Percentiles rank a stretch among this genome's conserved stretches.
Conservation (phyloP, 2,329 filamentous ascomycete genomes). For the Berkeleyomyces basicola region DNA sequence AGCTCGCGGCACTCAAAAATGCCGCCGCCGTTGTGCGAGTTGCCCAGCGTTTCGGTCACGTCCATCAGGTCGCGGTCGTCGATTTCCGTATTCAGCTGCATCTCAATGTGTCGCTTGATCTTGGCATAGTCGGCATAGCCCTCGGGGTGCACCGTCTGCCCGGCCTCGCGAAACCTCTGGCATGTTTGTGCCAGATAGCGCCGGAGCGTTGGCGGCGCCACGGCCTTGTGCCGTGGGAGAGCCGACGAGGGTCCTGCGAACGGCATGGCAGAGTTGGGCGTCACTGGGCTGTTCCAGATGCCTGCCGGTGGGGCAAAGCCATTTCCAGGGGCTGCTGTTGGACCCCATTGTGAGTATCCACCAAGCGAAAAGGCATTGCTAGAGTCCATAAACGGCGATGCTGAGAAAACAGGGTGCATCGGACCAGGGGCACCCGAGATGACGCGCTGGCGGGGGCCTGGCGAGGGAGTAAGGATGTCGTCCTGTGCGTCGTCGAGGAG, state of each 20-base stretch:
- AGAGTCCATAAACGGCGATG: constrained; percentile 24
- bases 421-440: constrained; percentile 16
- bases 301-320: constrained; percentile 8
- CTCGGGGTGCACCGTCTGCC: constrained; percentile 21
- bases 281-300: constrained; percentile 14
- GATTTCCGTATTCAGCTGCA: constrained; percentile 25
- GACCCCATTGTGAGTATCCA: constrained; percentile 26
- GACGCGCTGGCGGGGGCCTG: constrained; percentile 4
- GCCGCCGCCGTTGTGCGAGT: constrained; percentile 73
- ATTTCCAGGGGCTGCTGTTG: background rate
- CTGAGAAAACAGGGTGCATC: constrained; percentile 6
- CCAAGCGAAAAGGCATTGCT: constrained; percentile 22
- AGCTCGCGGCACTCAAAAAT: constrained; percentile 54
- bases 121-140: constrained; percentile 54
- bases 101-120: constrained; percentile 50
- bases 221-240: background rate
- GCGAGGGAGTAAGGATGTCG: constrained; percentile 6
- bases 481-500: constrained; percentile 53
- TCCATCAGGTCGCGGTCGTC: constrained; percentile 54
- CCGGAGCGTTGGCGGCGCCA: constrained; percentile 40
- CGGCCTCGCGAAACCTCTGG: constrained; percentile 35
- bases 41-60: constrained; percentile 84
- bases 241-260: background rate
- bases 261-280: constrained; percentile 41
- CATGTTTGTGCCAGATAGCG: constrained; percentile 64